A percentile compares a stretch with the other conserved stretches of the same genome.
Evolutionary conservation across 2,329 filamentous ascomycete genomes (phyloP).

Genomic region (Phyllosticta ampelicida): DNA sequence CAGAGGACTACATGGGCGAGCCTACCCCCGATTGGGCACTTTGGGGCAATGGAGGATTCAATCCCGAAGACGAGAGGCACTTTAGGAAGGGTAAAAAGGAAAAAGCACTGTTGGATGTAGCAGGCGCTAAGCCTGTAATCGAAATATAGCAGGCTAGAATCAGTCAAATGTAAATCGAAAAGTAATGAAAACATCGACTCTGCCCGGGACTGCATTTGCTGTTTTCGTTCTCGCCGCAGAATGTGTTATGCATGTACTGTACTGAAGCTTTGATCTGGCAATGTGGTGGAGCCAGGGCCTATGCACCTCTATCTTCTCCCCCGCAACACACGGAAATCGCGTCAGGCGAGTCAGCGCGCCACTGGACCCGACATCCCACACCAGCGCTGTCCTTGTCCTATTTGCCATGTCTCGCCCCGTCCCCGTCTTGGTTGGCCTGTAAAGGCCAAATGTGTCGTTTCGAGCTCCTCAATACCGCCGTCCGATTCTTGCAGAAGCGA

Average conservation of each 20-base stretch:
- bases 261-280: background rate
- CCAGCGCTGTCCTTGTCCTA: background rate
- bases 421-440: background rate
- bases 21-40: constrained; percentile 87
- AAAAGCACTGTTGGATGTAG: background rate
- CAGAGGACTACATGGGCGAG: constrained; percentile 81
- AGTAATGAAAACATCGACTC: background rate
- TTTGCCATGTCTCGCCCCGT: background rate
- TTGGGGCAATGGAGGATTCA: constrained; percentile 91
- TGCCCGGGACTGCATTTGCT: background rate
- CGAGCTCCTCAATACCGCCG: constrained; percentile 25
- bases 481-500: constrained; percentile 20
- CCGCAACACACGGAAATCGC: background rate
- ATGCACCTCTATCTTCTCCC: background rate
- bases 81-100: constrained; percentile 64
- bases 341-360: constrained; percentile 5
- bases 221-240: background rate
- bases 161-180: background rate
- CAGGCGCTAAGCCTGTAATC: background rate
- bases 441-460: constrained; percentile 25
- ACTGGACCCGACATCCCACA: background rate
- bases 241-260: background rate
- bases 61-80: constrained; percentile 78
- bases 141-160: background rate
- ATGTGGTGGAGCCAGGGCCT: background rate